Conservation (phyloP, 768 basidiomycete species). For the Amanita rubescens region DNA sequence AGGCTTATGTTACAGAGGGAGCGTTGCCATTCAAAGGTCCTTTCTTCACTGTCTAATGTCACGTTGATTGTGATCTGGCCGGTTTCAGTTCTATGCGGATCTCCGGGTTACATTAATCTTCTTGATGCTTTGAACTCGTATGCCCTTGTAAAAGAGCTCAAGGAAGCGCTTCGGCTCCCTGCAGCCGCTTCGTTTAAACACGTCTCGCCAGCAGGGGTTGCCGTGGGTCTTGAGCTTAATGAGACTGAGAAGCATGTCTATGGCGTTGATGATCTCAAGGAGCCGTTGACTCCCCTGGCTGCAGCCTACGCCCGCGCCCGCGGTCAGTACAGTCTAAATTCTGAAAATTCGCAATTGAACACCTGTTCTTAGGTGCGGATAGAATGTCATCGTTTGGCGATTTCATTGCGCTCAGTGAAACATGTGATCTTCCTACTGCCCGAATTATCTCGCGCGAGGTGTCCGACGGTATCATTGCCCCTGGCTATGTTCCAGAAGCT, state of each 20-base stretch:
- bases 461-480: constrained; percentile 96
- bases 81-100: constrained; percentile 72
- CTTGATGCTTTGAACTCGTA: constrained; percentile 97
- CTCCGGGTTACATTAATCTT: constrained; percentile 98
- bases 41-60: constrained; percentile 3
- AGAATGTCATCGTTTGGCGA: constrained; percentile 99
- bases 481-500: constrained; percentile 83
- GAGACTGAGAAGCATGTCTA: constrained; percentile 90
- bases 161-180: constrained; percentile 78
- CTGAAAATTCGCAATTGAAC: background rate
- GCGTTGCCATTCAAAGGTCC: constrained; percentile 90
- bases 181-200: constrained; percentile 99
- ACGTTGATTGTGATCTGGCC: constrained; percentile 1
- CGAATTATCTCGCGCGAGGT: constrained; percentile 98
- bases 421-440: constrained; percentile 91
- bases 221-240: constrained; percentile 79
- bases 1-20: constrained; percentile 86
- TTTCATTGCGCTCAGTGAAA: constrained; percentile 91
- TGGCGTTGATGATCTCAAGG: constrained; percentile 92
- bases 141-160: constrained; percentile 90
- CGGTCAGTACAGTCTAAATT: constrained; percentile 36
- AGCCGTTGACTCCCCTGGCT: constrained; percentile 81
- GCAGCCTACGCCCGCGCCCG: constrained; percentile 94
- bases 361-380: constrained; percentile 64
- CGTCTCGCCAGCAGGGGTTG: constrained; percentile 96